Conservation (phyloP, 2,329 filamentous ascomycete genomes). For the Zymoseptoria ardabiliae region DNA sequence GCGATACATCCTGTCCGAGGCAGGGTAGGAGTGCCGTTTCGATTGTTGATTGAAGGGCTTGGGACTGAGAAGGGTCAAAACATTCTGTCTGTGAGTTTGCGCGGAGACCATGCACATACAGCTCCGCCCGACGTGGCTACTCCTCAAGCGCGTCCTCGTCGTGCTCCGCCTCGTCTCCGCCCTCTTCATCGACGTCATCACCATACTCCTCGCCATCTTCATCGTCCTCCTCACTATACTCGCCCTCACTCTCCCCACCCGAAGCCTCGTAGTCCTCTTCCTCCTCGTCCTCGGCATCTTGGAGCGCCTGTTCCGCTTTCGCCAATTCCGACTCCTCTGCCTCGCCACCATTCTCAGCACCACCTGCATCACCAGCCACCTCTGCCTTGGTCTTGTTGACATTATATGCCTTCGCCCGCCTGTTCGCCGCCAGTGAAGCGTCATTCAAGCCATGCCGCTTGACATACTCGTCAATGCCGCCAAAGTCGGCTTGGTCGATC, state of each 20-base stretch:
- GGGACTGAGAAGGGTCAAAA: not conserved
- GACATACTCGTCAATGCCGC: conserved; percentile 55
- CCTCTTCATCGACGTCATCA: conserved; percentile 20
- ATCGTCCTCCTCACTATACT: conserved; percentile 25
- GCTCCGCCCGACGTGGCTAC: not conserved
- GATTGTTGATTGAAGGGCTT: not conserved
- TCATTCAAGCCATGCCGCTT: conserved; percentile 56
- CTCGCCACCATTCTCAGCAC: conserved; percentile 21
- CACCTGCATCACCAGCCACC: conserved; percentile 11
- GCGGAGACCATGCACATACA: not conserved
- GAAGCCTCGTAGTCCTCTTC: conserved; percentile 30
- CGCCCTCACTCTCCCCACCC: conserved; percentile 28
- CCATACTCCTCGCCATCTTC: conserved; percentile 18
- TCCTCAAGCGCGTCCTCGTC: not conserved
- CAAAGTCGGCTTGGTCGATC: conserved; percentile 57
- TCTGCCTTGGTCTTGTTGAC: conserved; percentile 34
- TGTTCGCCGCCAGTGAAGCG: conserved; percentile 53
- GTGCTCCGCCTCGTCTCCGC: conserved; percentile 4
- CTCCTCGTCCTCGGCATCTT: conserved; percentile 29
- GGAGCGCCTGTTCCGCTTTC: conserved; percentile 27
- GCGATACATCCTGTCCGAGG: too few species aligned
- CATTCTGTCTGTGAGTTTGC: not conserved
- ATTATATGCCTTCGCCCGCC: conserved; percentile 54
- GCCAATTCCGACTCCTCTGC: conserved; percentile 24
- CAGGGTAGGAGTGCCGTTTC: not conserved